A percentile compares a stretch with the other conserved stretches of the same genome.
These are phyloP conservation scores for Eucalyptus polyanthemos DNA, from an alignment of 345 rosid genomes.

Conservation along the genomic window DNA sequence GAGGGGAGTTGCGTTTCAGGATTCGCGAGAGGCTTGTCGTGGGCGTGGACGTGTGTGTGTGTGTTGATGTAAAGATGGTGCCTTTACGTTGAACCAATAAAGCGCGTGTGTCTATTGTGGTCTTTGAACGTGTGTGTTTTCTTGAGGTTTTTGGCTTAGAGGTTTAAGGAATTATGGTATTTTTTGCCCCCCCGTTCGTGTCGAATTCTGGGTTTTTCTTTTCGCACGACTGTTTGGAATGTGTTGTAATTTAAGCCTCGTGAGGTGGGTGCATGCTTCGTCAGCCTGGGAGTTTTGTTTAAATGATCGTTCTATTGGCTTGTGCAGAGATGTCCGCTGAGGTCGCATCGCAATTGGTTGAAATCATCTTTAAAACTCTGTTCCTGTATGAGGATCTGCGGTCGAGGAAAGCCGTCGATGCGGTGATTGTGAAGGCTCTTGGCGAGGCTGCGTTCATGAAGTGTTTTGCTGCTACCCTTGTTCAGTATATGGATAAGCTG, in stretches of 20 bases:
- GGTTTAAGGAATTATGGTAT: background rate
- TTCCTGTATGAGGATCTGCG: conserved; percentile 62
- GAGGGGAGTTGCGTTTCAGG: background rate
- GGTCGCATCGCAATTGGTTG: conserved; percentile 41
- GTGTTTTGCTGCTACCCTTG: conserved; percentile 71
- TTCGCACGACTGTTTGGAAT: background rate
- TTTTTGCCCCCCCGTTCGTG: background rate
- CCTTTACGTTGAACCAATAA: background rate
- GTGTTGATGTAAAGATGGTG: background rate
- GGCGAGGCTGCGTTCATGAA: conserved; percentile 61
- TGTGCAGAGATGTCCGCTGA: conserved; percentile 71
- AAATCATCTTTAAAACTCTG: conserved; percentile 58
- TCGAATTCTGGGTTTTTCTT: background rate
- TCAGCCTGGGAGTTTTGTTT: background rate
- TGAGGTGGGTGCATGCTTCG: background rate
- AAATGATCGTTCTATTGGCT: background rate
- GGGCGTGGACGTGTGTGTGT: background rate
- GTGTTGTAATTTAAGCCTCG: background rate
- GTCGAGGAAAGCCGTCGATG: conserved; percentile 82
- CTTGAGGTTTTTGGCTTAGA: background rate
- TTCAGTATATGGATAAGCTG: conserved; percentile 82
- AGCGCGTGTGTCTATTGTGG: background rate
- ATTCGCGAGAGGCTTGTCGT: background rate
- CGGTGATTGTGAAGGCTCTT: conserved; percentile 44
- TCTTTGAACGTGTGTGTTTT: background rate